Evolutionary conservation across 768 basidiomycete genomes (phyloP), one percentile per base, ranked within the genome.

Genomic region (Dioszegia aurantiaca): DNA sequence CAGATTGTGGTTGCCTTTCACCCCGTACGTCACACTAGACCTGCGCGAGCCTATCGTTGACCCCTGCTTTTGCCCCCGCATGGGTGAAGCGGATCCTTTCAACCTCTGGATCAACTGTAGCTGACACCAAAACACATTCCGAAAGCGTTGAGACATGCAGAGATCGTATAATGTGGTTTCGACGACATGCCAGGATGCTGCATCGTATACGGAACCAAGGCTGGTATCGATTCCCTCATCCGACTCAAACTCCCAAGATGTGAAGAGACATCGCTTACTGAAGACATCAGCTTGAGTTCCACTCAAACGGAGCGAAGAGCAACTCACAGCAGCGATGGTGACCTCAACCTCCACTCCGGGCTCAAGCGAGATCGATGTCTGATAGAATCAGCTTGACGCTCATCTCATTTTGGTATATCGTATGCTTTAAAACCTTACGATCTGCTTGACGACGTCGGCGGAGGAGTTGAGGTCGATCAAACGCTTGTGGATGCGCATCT

Each of bases 281-380:
- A 16, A 24, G 8, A 19, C 5, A 28, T 56, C 55, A 56, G 43
- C n/a, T 27, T 46, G 30, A 24, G 6, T 48, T 10, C 2, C 1
- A 26, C 9, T 12, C 5, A 16, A 21, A 21, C 21, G n/a, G 26
- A 10, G 19, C 30, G 5, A 42, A 10, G 40, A 21, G 9, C 8
- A 30, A 59, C 66, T 68, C 54, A 68, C 62, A 70, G 70, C 75
- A 67, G 77, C 91, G 80, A 95, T 94, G 73, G 92, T 95, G 67
- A 95, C 93, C 79, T 95, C 92, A 76, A 98, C 94, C 80, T 99
- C 95, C 63, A 98, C 94, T 80, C 94, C 94, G 65, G 94, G 90
- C 82, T 98, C 95, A 82, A 99, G 84, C 81, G 88, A 90, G 82
- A 98, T 97, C 79, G 88, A 90, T 61, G 94, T 98, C 93, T 98